These are phyloP conservation scores for Geotrichum cucujoidarum DNA, from an alignment of 1,139 yeast genomes.

Conservation along the genomic window DNA sequence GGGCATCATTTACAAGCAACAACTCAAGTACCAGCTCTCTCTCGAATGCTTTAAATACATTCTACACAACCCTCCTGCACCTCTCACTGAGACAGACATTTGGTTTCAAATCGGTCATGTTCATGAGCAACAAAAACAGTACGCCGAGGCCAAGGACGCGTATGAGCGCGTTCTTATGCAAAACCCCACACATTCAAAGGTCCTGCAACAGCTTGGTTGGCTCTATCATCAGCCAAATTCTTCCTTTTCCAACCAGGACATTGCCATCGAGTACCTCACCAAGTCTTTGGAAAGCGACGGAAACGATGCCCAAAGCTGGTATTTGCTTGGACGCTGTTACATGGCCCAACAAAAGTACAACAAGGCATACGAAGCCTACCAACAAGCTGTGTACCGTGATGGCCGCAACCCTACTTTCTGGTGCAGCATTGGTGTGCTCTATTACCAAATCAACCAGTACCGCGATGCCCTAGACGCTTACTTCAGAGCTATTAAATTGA, in stretches of 20 bases:
- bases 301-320: conserved; percentile 95
- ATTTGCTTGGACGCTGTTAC: conserved; percentile 90
- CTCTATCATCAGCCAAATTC: conserved; percentile 81
- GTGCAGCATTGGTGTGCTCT: conserved; percentile 97
- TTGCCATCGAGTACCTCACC: conserved; percentile 74
- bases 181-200: conserved; percentile 92
- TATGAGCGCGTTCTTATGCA: conserved; percentile 87
- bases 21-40: conserved; percentile 78
- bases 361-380: conserved; percentile 96
- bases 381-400: conserved; percentile 96
- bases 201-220: conserved; percentile 92
- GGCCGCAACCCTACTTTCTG: conserved; percentile 96
- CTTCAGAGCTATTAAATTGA: conserved; percentile 89
- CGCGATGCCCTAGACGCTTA: conserved; percentile 97
- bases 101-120: conserved; percentile 98
- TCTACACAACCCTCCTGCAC: conserved; percentile 85
- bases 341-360: conserved; percentile 94
- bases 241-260: conserved; percentile 68
- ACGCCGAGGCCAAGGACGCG: conserved; percentile 88
- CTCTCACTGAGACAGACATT: conserved; percentile 91
- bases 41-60: conserved; percentile 93
- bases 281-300: conserved; percentile 87
- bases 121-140: conserved; percentile 88
- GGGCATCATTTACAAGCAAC: conserved; percentile 97
- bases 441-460: conserved; percentile 92